Evolutionary conservation across 257 asterid genomes (phyloP).

Genomic region (Osmanthus fragrans): DNA sequence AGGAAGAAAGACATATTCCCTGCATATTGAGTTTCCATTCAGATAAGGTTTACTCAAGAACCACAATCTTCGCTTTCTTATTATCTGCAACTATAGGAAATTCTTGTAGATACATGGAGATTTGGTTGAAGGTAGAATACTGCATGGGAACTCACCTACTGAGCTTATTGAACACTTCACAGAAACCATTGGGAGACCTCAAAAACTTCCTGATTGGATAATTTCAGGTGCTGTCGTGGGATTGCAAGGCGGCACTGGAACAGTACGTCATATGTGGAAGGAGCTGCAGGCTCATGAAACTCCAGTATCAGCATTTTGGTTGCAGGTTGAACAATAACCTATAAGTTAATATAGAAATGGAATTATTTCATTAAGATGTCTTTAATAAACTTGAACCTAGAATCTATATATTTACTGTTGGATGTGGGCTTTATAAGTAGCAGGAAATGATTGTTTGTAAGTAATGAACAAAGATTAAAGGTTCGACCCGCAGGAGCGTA

Average conservation of each 20-base stretch:
- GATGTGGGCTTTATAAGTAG: too few species aligned
- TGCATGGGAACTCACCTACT: conserved; percentile 76
- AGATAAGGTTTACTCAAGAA: conserved; percentile 1
- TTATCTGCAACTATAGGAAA: conserved; percentile 16
- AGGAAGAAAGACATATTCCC: background rate
- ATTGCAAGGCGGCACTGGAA: conserved; percentile 88
- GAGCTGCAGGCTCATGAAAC: conserved; percentile 58
- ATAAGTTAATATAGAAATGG: background rate
- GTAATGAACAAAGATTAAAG: too few species aligned
- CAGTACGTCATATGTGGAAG: conserved; percentile 58
- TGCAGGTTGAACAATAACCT: conserved; percentile 61
- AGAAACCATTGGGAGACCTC: conserved; percentile 80
- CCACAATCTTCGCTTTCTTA: background rate
- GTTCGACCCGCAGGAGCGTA: too few species aligned
- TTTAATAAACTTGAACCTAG: background rate
- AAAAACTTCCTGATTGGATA: conserved; percentile 89
- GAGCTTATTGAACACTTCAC: conserved; percentile 83
- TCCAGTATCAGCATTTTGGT: conserved; percentile 97
- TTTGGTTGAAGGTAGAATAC: conserved; percentile 69
- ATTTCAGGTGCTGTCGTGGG: conserved; percentile 95
- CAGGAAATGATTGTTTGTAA: too few species aligned
- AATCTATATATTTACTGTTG: background rate
- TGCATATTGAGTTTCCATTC: background rate
- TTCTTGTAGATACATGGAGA: conserved; percentile 69
- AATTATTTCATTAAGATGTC: background rate